These are phyloP conservation scores for Nematodospora anomalae DNA, from an alignment of 1,139 yeast species.

Conservation along the genomic window DNA sequence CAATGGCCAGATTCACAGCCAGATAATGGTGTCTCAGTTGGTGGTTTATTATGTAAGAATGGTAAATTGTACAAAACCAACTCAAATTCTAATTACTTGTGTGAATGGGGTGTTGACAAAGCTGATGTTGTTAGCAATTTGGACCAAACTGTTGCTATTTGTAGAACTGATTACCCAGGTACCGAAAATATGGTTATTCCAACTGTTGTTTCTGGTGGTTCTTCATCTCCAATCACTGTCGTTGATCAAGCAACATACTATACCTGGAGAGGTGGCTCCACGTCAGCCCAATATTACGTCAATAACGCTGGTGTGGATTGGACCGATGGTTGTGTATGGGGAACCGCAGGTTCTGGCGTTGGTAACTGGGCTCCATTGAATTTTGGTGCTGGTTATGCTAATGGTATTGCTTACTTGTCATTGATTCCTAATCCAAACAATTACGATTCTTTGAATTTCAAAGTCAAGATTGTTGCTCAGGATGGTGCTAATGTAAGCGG, in stretches of 20 bases:
- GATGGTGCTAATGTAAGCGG: constrained; percentile 67
- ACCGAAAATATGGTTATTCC: constrained; percentile 97
- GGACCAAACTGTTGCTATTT: constrained; percentile 69
- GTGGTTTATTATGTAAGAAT: constrained; percentile 78
- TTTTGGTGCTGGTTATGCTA: constrained; percentile 86
- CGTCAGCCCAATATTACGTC: constrained; percentile 95
- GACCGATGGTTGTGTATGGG: constrained; percentile 94
- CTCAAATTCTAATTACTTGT: constrained; percentile 59
- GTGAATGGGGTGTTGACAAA: constrained; percentile 78
- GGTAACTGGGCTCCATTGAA: constrained; percentile 99
- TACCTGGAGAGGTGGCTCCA: constrained; percentile 76
- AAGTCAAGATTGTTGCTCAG: constrained; percentile 78
- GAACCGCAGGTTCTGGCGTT: constrained; percentile 69
- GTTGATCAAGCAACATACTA: constrained; percentile 78
- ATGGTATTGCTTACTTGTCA: constrained; percentile 81
- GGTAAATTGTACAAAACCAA: constrained; percentile 83
- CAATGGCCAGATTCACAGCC: constrained; percentile 94
- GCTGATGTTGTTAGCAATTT: constrained; percentile 71
- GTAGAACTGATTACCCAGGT: constrained; percentile 99
- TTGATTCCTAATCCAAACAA: constrained; percentile 96
- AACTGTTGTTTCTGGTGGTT: constrained; percentile 74
- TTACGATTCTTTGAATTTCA: constrained; percentile 72
- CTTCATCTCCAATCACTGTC: constrained; percentile 65
- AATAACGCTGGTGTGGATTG: constrained; percentile 92
- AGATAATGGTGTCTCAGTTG: constrained; percentile 80